phyloP scores from a whole-genome alignment of 106 monocot genomes.

The Triglochin maritima region DNA sequence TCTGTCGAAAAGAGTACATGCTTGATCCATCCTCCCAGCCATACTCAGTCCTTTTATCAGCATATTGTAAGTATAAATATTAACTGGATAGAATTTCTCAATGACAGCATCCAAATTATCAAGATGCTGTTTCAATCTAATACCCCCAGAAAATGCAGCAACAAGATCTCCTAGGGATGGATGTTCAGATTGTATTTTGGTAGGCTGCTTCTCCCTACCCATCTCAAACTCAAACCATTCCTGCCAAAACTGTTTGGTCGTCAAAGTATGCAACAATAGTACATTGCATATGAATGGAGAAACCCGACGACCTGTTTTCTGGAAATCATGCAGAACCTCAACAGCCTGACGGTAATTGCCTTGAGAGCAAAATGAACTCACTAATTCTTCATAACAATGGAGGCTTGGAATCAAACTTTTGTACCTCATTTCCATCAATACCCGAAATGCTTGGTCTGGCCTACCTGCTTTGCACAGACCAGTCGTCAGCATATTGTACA shows the following conservation, averaged over 20 bases:
- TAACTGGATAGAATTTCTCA: constrained; percentile 58
- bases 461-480: constrained; percentile 63
- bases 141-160: constrained; percentile 48
- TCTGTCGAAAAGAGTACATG: constrained; percentile 46
- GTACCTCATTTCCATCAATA: constrained; percentile 61
- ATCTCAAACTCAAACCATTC: constrained; percentile 29
- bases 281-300: constrained; percentile 79
- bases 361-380: constrained; percentile 34
- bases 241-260: constrained; percentile 30
- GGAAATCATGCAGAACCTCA: constrained; percentile 58
- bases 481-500: constrained; percentile 57
- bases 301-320: constrained; percentile 43
- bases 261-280: constrained; percentile 62
- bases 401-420: constrained; percentile 61
- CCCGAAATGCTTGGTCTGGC: constrained; percentile 44
- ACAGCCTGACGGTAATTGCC: constrained; percentile 38
- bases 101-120: constrained; percentile 48
- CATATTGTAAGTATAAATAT: constrained; percentile 70
- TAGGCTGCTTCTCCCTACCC: neutral
- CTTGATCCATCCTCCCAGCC: constrained; percentile 68
- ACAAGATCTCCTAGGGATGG: constrained; percentile 41
- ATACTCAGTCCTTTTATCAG: constrained; percentile 41
- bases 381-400: constrained; percentile 74
- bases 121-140: constrained; percentile 35
- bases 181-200: constrained; percentile 1